Percentiles rank a stretch among this genome's conserved stretches.
phyloP scores from a whole-genome alignment of 169 alveolate genomes.

The Plasmodium chabaudi region DNA sequence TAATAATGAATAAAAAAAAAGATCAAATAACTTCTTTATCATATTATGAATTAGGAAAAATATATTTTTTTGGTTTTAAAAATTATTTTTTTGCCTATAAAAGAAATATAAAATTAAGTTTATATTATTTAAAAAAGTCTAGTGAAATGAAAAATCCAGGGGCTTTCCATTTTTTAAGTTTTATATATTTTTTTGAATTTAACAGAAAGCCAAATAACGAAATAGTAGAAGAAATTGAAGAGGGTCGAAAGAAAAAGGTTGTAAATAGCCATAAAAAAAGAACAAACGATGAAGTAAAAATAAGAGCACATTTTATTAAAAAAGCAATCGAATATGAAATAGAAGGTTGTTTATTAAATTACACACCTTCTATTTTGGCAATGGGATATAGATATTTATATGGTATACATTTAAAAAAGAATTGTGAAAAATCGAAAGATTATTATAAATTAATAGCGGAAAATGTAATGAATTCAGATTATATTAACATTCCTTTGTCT shows the following conservation, averaged over 20 bases:
- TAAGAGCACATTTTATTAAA: background rate
- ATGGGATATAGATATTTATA: conserved; percentile 65
- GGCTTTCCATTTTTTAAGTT: conserved; percentile 65
- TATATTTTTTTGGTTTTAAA: conserved; percentile 49
- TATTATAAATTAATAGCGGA: conserved; percentile 61
- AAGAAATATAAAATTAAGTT: conserved; percentile 52
- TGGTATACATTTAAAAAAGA: conserved; percentile 33
- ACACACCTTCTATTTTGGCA: conserved; percentile 55
- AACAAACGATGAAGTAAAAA: background rate
- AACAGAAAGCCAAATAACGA: background rate
- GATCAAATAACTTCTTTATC: conserved; percentile 57
- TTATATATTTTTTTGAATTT: conserved; percentile 65
- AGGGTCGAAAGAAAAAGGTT: background rate
- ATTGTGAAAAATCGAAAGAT: conserved; percentile 49
- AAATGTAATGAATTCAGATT: conserved; percentile 66
- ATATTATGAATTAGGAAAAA: conserved; percentile 66
- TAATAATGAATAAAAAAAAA: background rate
- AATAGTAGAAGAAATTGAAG: background rate
- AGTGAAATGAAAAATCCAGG: conserved; percentile 55
- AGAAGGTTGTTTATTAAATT: conserved; percentile 7
- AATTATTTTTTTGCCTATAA: conserved; percentile 46
- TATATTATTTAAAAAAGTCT: conserved; percentile 37
- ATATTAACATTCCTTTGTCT: conserved; percentile 63
- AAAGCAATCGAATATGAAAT: conserved; percentile 50
- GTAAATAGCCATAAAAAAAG: background rate